A percentile compares a stretch with the other conserved stretches of the same genome.
Evolutionary conservation across 345 rosid species (phyloP).

Genomic region (Corymbia maculata): DNA sequence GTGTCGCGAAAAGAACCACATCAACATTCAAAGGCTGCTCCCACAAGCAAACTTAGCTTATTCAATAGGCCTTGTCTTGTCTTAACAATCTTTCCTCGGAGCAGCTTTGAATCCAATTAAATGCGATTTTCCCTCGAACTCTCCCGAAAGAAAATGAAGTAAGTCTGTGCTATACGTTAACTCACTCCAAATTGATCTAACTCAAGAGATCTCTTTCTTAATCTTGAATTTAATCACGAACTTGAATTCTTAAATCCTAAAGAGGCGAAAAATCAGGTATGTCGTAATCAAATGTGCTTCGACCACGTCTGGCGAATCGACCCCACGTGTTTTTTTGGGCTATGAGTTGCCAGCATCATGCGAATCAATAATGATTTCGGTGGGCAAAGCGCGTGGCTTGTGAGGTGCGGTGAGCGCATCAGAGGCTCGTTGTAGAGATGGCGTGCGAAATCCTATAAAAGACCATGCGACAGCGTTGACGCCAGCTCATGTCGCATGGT

Average conservation of each 20-base stretch:
- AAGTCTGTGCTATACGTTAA: no score
- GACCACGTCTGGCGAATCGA: background rate
- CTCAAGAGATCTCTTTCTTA: background rate
- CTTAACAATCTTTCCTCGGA: background rate
- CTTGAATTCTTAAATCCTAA: background rate
- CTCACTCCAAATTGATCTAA: background rate
- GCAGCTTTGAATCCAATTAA: background rate
- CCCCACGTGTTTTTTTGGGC: background rate
- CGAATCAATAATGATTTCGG: background rate
- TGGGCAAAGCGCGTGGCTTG: background rate
- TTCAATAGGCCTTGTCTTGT: background rate
- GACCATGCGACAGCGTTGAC: background rate
- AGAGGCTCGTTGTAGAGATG: background rate
- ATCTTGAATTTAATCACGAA: no score
- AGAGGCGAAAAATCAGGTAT: no score
- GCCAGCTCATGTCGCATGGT: background rate
- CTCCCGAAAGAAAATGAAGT: background rate
- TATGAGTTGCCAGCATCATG: background rate
- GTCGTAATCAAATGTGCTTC: background rate
- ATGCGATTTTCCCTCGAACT: background rate
- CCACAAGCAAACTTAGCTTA: background rate
- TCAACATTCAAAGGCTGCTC: background rate
- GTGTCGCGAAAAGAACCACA: background rate
- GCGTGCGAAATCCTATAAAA: background rate
- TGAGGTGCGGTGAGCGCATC: background rate